phyloP scores from a whole-genome alignment of 2,329 filamentous ascomycete species.

The Beauveria scarabaeidicola region DNA sequence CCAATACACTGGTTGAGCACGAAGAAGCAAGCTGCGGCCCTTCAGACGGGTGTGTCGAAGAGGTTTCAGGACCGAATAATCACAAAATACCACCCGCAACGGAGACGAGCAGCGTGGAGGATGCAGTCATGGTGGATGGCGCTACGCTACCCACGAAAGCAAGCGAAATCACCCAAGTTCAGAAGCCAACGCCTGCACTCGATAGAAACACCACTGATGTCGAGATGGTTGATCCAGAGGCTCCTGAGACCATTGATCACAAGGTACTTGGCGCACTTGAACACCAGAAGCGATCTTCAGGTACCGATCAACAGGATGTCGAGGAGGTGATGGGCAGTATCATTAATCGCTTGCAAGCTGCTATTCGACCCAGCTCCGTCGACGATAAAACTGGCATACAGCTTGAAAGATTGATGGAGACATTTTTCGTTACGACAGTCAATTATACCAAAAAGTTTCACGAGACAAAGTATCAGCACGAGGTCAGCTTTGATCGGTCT shows the following conservation, averaged over 20 bases:
- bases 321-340: conserved; percentile 93
- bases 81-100: conserved; percentile 15
- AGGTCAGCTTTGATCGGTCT: conserved; percentile 50
- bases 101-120: conserved; percentile 7
- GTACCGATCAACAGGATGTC: conserved; percentile 80
- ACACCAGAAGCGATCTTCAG: conserved; percentile 37
- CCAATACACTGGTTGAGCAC: conserved; percentile 42
- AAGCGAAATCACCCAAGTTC: background rate
- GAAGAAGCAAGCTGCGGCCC: conserved; percentile 28
- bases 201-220: conserved; percentile 16
- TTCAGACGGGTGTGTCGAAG: conserved; percentile 27
- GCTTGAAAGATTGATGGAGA: conserved; percentile 67
- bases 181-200: background rate
- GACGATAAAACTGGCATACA: conserved; percentile 60
- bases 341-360: conserved; percentile 81
- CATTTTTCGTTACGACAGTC: conserved; percentile 54
- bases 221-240: conserved; percentile 24
- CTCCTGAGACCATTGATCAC: conserved; percentile 33
- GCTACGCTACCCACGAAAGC: background rate
- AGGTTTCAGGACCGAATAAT: conserved; percentile 9
- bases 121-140: conserved; percentile 17
- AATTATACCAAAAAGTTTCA: conserved; percentile 49
- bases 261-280: conserved; percentile 38
- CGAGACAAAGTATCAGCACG: conserved; percentile 30
- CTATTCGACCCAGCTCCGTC: conserved; percentile 65